Percentiles rank a stretch among this genome's conserved stretches.
Conservation (phyloP, 345 rosid genomes). For the Streptanthus diversifolius region DNA sequence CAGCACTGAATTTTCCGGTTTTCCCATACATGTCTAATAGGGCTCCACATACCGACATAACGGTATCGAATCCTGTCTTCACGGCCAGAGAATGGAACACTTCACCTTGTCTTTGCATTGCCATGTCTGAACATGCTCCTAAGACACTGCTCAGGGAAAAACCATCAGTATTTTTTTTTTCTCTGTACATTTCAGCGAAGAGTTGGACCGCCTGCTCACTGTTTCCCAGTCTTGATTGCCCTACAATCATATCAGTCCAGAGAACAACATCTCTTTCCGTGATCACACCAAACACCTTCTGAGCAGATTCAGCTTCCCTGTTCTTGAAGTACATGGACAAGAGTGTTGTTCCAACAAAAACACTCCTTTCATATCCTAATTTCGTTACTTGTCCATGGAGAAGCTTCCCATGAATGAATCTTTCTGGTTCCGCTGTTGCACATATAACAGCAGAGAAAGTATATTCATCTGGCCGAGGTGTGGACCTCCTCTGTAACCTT, state of each 20-base stretch:
- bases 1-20: constrained; percentile 53
- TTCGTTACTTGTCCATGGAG: constrained; percentile 60
- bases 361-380: constrained; percentile 48
- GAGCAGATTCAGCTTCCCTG: constrained; percentile 52
- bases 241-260: constrained; percentile 90
- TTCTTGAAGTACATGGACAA: constrained; percentile 73
- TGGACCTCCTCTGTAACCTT: constrained; percentile 35
- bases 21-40: constrained; percentile 82
- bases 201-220: constrained; percentile 48
- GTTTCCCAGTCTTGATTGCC: constrained; percentile 65
- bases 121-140: constrained; percentile 76
- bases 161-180: constrained; percentile 51
- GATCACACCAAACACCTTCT: constrained; percentile 42
- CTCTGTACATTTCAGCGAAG: constrained; percentile 52
- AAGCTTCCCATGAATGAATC: constrained; percentile 49
- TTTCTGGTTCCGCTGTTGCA: constrained; percentile 40
- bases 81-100: constrained; percentile 58
- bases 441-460: constrained; percentile 69
- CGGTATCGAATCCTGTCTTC: constrained; percentile 49
- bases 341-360: constrained; percentile 63
- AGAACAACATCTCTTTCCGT: constrained; percentile 63
- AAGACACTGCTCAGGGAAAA: constrained; percentile 71
- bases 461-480: constrained; percentile 66
- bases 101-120: constrained; percentile 67
- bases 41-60: constrained; percentile 66